Percentiles rank a stretch among this genome's conserved stretches.
Evolutionary conservation across 441 rosid genomes (phyloP).

Genomic region (Eutrema salsugineum): DNA sequence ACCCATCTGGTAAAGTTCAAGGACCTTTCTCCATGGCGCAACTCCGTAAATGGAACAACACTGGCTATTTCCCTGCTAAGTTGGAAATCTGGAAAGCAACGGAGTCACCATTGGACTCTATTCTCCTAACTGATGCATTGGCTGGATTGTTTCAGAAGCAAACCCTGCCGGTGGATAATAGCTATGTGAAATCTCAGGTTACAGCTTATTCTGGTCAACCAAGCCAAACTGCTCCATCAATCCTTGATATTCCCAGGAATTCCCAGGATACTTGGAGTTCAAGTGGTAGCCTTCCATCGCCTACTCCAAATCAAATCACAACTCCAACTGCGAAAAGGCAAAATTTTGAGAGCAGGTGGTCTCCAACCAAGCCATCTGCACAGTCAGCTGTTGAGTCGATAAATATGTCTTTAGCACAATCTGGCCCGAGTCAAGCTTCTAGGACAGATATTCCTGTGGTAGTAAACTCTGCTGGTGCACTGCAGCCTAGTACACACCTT

Average conservation of each 20-base stretch:
- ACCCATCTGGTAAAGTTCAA: slow-evolving; percentile 86
- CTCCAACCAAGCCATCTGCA: slow-evolving; percentile 48
- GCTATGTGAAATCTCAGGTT: slow-evolving; percentile 38
- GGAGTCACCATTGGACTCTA: slow-evolving; percentile 62
- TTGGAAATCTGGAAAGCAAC: slow-evolving; percentile 69
- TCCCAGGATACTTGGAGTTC: slow-evolving; percentile 54
- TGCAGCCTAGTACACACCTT: slow-evolving; percentile 31
- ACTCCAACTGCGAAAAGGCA: slow-evolving; percentile 38
- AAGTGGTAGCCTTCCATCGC: slow-evolving; percentile 80
- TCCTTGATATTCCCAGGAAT: slow-evolving; percentile 51
- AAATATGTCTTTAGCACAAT: slow-evolving; percentile 21
- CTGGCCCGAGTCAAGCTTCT: slow-evolving; percentile 26
- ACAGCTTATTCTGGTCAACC: slow-evolving; percentile 29
- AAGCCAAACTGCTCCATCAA: slow-evolving; percentile 38
- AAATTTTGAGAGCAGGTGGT: slow-evolving; percentile 61
- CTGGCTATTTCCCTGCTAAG: slow-evolving; percentile 81
- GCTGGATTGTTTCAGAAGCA: slow-evolving; percentile 55
- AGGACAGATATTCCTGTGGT: slow-evolving; percentile 37
- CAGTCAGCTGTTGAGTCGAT: slow-evolving; percentile 33
- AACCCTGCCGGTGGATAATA: slow-evolving; percentile 34
- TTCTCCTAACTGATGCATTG: slow-evolving; percentile 70
- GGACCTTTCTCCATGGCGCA: slow-evolving; percentile 92
- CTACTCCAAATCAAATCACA: slow-evolving; percentile 67
- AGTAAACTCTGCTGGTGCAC: slow-evolving; percentile 33
- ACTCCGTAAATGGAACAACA: slow-evolving; percentile 86